These are phyloP conservation scores for Phytophthora uliginosa DNA, from an alignment of 352 stramenopile species.

Conservation along the genomic window DNA sequence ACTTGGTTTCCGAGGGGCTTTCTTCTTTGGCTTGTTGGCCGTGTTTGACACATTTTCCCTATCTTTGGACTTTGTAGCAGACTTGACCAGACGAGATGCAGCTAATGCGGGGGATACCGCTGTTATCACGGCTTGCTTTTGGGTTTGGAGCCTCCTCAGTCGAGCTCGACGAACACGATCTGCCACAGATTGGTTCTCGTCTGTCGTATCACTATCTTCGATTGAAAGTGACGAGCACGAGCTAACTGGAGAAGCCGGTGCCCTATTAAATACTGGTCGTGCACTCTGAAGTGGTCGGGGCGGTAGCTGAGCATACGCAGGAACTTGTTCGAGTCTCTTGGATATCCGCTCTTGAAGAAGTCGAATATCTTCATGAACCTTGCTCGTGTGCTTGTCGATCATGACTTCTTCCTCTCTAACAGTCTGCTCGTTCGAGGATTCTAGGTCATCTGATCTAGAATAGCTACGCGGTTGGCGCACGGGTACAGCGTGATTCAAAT, in stretches of 20 bases:
- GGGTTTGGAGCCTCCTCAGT: constrained; percentile 24
- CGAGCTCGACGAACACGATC: constrained; percentile 27
- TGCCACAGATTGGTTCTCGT: constrained; percentile 19
- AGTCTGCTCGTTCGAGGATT: constrained; percentile 1
- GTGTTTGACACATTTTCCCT: constrained; percentile 17
- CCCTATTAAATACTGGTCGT: background rate
- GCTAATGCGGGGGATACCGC: constrained; percentile 26
- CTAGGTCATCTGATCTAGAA: background rate
- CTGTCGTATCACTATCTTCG: constrained; percentile 24
- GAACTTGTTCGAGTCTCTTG: constrained; percentile 61
- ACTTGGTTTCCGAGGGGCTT: constrained; percentile 15
- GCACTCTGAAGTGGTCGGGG: constrained; percentile 11
- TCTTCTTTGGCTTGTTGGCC: constrained; percentile 25
- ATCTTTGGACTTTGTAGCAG: constrained; percentile 12
- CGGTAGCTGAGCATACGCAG: constrained; percentile 15
- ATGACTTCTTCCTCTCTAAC: constrained; percentile 35
- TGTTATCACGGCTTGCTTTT: constrained; percentile 28
- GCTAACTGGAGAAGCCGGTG: constrained; percentile 27
- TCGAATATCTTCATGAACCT: constrained; percentile 80
- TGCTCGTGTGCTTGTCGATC: constrained; percentile 71
- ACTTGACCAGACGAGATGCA: background rate
- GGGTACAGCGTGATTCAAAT: constrained; percentile 3
- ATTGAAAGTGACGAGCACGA: constrained; percentile 49
- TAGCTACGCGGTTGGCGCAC: background rate
- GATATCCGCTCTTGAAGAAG: constrained; percentile 74